Base-by-base conservation (phyloP, 768 basidiomycete genomes). In the Leucocoprinus sp. region DNA sequence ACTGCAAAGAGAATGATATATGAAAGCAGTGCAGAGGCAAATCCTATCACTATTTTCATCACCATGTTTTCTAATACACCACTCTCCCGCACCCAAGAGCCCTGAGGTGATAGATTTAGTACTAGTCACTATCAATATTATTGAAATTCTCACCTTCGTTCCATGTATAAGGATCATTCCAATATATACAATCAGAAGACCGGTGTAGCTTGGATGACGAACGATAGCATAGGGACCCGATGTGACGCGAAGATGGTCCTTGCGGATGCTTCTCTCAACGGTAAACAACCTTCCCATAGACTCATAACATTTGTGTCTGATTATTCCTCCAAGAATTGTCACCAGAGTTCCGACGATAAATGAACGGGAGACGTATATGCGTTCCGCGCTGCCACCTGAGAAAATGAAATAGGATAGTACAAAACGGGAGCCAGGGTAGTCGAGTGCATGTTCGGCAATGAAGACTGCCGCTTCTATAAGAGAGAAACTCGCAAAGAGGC, bases 161-260 rank as follows among this genome's bases (percentile, higher is more conserved):
- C 56, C 56, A 54, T 69, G 63, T 57, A 65, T 67, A 11, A 62
- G 53, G 8, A 60, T 39, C 12, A 67, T 55, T 1, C 72, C 73
- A 23, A 45, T 22, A 8, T 67, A 51, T 8, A 62, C 60, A 29
- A 64, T 45, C 7, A 75, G 42, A n/a, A 72, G 55, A 2, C 71
- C 72, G 1, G 64, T 57, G 50, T 77, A 77, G n/a, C 68, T 67
- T 2, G 76, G 76, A 49, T 78, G 76, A 47, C 76, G 62, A 7
- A 73, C 72, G 18, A 64, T 39, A 1, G 58, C 47, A 52, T 79
- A 79, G 73, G 75, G 1, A n/a, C 76, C 75, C 22, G 61, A 59
- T 0, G 65, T 73, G 5, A 78, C 61, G n/a, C 78, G 63, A 42
- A 52, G 57, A 45, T 79, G 77, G 42, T 70, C 61, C 17, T n/a